phyloP scores from a whole-genome alignment of 805 yeast species.

The Wickerhamiella siamensis region DNA sequence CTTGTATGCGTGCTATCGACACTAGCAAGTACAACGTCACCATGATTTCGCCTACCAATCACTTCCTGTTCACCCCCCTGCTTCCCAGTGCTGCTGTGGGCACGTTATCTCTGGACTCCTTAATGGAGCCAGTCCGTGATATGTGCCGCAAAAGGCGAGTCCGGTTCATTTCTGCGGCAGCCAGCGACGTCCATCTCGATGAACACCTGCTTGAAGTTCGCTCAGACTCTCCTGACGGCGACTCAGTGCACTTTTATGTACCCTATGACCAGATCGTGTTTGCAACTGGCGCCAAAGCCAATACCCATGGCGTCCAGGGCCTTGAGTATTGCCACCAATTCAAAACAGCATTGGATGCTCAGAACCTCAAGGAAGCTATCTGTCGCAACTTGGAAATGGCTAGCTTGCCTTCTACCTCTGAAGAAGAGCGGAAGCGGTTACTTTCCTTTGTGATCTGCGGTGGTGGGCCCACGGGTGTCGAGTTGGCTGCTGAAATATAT shows the following conservation, averaged over 20 bases:
- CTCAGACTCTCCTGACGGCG: conserved; percentile 30
- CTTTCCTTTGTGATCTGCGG: conserved; percentile 56
- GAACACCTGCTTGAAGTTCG: conserved; percentile 45
- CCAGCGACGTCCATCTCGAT: conserved; percentile 42
- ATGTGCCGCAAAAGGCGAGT: conserved; percentile 40
- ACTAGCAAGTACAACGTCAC: conserved; percentile 49
- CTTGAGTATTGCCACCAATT: conserved; percentile 44
- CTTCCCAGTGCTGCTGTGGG: conserved; percentile 61
- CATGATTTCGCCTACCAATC: conserved; percentile 53
- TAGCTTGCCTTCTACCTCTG: conserved; percentile 48
- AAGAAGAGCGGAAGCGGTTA: conserved; percentile 45
- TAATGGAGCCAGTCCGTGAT: conserved; percentile 49
- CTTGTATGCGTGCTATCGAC: conserved; percentile 37
- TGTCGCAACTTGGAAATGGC: conserved; percentile 45
- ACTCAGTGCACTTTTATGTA: conserved; percentile 34
- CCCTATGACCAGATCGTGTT: conserved; percentile 60
- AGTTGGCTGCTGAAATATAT: conserved; percentile 56
- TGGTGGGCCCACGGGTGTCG: conserved; percentile 67
- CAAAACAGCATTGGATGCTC: conserved; percentile 55
- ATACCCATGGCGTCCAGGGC: conserved; percentile 62
- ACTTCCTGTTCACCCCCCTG: conserved; percentile 55
- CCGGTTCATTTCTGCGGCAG: conserved; percentile 48
- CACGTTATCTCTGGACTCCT: conserved; percentile 48
- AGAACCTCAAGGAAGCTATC: conserved; percentile 39
- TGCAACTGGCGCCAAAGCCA: conserved; percentile 55